A percentile compares a stretch with the other conserved stretches of the same genome.
Evolutionary conservation across 2,329 filamentous ascomycete species (phyloP).

Genomic region (Xylariales sp.): DNA sequence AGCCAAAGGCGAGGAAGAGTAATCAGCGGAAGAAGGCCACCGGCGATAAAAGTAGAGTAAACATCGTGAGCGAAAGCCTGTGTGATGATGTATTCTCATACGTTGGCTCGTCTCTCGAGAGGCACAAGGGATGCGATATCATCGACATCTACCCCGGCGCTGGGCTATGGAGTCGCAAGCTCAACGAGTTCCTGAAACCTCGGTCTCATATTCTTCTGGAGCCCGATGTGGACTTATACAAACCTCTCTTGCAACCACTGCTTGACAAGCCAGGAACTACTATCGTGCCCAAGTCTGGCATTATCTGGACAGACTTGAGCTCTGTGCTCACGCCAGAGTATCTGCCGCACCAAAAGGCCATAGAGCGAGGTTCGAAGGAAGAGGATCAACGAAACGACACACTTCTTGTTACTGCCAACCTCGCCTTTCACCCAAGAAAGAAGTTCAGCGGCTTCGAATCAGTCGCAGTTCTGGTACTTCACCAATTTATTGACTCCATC

Average conservation of each 20-base stretch:
- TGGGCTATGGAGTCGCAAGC: slow-evolving; percentile 72
- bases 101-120: slow-evolving; percentile 62
- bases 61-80: slow-evolving; percentile 47
- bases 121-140: slow-evolving; percentile 74
- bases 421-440: slow-evolving; percentile 50
- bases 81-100: slow-evolving; percentile 65
- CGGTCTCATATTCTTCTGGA: slow-evolving; percentile 82
- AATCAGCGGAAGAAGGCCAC: neutral
- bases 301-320: slow-evolving; percentile 56
- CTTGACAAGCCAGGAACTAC: slow-evolving; percentile 42
- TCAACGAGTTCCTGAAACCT: slow-evolving; percentile 72
- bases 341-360: slow-evolving; percentile 50
- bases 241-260: slow-evolving; percentile 56
- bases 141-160: slow-evolving; percentile 80
- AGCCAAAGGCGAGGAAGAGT: too few species aligned
- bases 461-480: slow-evolving; percentile 51
- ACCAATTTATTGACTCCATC: slow-evolving; percentile 58
- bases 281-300: slow-evolving; percentile 51
- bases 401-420: slow-evolving; percentile 67
- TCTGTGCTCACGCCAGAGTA: slow-evolving; percentile 45
- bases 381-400: slow-evolving; percentile 59
- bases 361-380: slow-evolving; percentile 32
- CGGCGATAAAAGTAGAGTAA: slow-evolving; percentile 40
- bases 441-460: slow-evolving; percentile 49
- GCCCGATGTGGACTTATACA: slow-evolving; percentile 55